Evolutionary conservation across 1,284 basidiomycete genomes (phyloP).

Genomic region (Marasmius sp.): DNA sequence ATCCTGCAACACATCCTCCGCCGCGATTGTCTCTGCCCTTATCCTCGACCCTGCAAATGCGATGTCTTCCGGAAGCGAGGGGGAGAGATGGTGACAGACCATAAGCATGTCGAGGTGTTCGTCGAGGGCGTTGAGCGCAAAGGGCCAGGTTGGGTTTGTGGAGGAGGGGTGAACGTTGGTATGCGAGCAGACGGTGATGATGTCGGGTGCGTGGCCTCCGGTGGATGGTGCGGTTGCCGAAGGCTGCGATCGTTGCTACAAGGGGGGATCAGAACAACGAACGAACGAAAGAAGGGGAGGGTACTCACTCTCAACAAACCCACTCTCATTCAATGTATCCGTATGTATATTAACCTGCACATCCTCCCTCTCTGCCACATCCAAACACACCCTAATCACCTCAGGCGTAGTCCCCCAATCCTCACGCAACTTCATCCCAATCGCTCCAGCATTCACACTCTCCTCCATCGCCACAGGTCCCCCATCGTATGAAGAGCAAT

Average conservation of each 20-base stretch:
- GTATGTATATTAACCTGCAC: conserved; percentile 98
- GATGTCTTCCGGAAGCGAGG: conserved; percentile 89
- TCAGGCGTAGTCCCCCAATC: conserved; percentile 97
- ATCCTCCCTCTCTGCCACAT: conserved; percentile 90
- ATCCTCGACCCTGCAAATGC: conserved; percentile 98
- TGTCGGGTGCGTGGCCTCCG: conserved; percentile 97
- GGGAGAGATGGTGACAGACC: conserved; percentile 93
- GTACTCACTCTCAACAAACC: conserved; percentile 81
- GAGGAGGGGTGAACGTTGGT: conserved; percentile 95
- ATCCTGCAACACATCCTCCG: conserved; percentile 97
- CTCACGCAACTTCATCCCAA: conserved; percentile 94
- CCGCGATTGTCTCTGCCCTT: conserved; percentile 94
- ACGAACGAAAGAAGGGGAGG: neutral
- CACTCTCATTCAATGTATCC: conserved; percentile 94
- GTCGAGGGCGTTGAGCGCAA: conserved; percentile 89
- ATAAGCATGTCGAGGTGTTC: conserved; percentile 99
- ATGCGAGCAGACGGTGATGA: conserved; percentile 92
- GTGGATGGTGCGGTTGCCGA: conserved; percentile 92
- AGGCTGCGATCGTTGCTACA: conserved; percentile 84
- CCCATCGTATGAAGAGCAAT: too few species aligned
- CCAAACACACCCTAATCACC: conserved; percentile 78
- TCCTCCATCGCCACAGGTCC: conserved; percentile 75
- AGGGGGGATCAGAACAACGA: conserved; percentile 20
- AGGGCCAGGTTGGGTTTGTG: conserved; percentile 96
- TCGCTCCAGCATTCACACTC: conserved; percentile 85